These are phyloP conservation scores for Agastache rugosa DNA, from an alignment of 257 asterid genomes.

Conservation along the genomic window DNA sequence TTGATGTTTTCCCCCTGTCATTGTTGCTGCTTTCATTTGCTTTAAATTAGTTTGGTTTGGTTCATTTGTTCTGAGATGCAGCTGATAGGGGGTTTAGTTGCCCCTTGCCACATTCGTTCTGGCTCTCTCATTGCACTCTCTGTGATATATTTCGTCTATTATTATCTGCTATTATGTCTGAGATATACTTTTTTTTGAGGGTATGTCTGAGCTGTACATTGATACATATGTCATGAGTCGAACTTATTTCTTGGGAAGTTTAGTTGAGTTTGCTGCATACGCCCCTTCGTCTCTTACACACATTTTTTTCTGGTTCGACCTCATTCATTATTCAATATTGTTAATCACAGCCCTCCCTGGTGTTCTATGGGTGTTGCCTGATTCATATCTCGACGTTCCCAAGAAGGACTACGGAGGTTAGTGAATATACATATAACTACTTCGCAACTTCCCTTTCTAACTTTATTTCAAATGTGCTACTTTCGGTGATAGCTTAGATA, in stretches of 20 bases:
- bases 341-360: conserved; percentile 60
- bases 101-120: background rate
- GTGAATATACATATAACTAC: conserved; percentile 26
- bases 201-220: background rate
- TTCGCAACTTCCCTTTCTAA: background rate
- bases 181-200: too few species aligned
- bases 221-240: background rate
- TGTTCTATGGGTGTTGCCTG: conserved; percentile 88
- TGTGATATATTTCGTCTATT: background rate
- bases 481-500: background rate
- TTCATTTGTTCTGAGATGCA: conserved; percentile 18
- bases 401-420: conserved; percentile 88
- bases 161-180: too few species aligned
- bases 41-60: background rate
- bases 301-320: background rate
- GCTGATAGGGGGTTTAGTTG: conserved; percentile 1
- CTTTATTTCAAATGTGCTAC: background rate
- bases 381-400: conserved; percentile 87
- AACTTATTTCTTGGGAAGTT: conserved; percentile 1
- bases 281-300: background rate
- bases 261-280: background rate
- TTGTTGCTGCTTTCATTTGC: too few species aligned
- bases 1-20: background rate
- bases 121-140: background rate
- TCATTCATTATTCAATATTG: conserved; percentile 32